These are phyloP conservation scores for Eucalyptus albens DNA, from an alignment of 345 rosid genomes.

Conservation along the genomic window DNA sequence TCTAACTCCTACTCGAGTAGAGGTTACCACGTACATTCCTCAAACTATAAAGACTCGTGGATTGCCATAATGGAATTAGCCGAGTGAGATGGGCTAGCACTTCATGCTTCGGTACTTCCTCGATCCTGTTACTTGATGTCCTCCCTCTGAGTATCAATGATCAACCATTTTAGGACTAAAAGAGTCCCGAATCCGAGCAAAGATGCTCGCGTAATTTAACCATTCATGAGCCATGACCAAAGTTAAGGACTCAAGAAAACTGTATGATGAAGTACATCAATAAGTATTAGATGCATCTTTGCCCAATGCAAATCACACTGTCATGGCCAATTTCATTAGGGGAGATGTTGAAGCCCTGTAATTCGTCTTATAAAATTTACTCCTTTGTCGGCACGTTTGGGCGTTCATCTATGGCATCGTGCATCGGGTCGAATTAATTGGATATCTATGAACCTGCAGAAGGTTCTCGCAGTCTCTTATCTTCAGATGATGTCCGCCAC, in stretches of 20 bases:
- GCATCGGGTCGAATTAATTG: background rate
- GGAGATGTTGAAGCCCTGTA: background rate
- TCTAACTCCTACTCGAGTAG: background rate
- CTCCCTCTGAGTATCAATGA: background rate
- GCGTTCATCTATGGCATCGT: background rate
- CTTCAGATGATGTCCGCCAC: background rate
- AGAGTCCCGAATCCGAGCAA: accelerated
- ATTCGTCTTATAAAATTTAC: background rate
- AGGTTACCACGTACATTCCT: background rate
- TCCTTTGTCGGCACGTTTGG: background rate
- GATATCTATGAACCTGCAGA: background rate
- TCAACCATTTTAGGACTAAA: background rate
- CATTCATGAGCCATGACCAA: background rate
- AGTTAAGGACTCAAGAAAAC: background rate
- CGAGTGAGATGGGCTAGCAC: background rate
- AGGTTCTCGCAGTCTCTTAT: background rate
- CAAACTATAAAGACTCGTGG: background rate
- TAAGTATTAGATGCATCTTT: background rate
- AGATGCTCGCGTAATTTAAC: background rate
- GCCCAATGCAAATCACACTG: background rate
- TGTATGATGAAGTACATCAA: background rate
- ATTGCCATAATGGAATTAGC: background rate
- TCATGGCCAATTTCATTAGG: background rate
- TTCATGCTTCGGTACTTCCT: background rate
- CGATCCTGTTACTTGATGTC: background rate